Conservation (phyloP, 2,329 filamentous ascomycete genomes). For the Cyanodermella asteris region DNA sequence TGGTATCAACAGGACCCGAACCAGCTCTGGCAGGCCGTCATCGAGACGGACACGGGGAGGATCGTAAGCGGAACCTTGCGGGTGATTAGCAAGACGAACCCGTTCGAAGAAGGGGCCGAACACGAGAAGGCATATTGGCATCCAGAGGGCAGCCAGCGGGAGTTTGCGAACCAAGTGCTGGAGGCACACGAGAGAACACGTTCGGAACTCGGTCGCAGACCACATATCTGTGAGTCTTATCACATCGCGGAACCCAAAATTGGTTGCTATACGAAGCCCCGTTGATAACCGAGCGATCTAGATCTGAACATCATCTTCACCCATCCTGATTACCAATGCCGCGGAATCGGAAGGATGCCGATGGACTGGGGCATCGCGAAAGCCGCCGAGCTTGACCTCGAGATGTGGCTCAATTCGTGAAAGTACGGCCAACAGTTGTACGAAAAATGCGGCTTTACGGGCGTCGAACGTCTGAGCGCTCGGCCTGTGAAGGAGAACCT, state of each 20-base stretch:
- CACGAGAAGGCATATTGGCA: conserved; percentile 12
- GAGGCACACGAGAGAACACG: conserved; percentile 1
- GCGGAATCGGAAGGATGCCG: conserved; percentile 8
- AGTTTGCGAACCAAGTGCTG: conserved; percentile 6
- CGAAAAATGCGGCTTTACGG: conserved; percentile 4
- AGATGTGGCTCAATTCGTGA: conserved; percentile 10
- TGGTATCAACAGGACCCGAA: conserved; percentile 1
- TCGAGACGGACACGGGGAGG: conserved; percentile 10
- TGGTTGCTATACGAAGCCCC: neutral
- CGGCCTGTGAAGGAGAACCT: neutral
- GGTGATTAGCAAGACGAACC: conserved; percentile 11
- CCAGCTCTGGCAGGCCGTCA: conserved; percentile 8
- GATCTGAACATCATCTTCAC: conserved; percentile 10
- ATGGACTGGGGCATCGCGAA: conserved; percentile 10
- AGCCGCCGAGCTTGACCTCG: conserved; percentile 10
- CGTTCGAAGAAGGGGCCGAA: conserved; percentile 7
- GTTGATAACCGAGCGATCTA: conserved; percentile 1
- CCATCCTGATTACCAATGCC: conserved; percentile 9
- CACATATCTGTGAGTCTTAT: neutral
- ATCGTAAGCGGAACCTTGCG: conserved; percentile 12
- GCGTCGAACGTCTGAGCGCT: neutral
- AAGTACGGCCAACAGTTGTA: conserved; percentile 6
- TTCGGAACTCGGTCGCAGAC: neutral
- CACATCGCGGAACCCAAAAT: neutral
- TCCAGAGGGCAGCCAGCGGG: conserved; percentile 9